Evolutionary conservation across 140 eudicot genomes (phyloP).

Genomic region (Artemisia princeps): DNA sequence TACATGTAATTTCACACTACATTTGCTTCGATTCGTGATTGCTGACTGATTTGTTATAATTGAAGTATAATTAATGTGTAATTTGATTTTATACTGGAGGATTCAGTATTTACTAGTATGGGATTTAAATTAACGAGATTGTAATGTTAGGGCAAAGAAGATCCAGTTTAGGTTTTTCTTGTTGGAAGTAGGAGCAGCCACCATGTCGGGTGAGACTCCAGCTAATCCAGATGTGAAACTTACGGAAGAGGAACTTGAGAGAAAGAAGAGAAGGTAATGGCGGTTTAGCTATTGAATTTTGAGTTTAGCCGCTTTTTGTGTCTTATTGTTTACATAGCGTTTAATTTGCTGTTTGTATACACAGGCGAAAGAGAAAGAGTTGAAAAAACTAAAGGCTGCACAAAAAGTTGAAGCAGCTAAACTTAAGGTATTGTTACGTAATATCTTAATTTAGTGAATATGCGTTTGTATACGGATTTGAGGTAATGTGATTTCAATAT

Average conservation of each 20-base stretch:
- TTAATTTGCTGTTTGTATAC: background rate
- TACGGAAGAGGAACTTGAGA: conserved; percentile 34
- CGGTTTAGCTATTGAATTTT: background rate
- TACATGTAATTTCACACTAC: no score
- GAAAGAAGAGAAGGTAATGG: conserved; percentile 40
- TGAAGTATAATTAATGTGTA: no score
- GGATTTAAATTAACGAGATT: no score
- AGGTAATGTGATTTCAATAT: background rate
- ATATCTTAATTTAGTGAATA: conserved; percentile 9
- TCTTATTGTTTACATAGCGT: background rate
- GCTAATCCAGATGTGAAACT: conserved; percentile 17
- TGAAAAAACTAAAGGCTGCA: conserved; percentile 85
- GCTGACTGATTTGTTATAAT: no score
- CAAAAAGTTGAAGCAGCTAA: conserved; percentile 92
- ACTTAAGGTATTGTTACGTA: conserved; percentile 39
- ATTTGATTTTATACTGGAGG: no score
- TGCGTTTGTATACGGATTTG: background rate
- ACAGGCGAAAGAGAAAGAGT: conserved; percentile 79
- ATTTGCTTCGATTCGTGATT: no score
- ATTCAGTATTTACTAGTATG: no score
- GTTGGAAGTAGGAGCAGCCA: conserved; percentile 1
- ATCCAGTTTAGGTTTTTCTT: conserved; percentile 1
- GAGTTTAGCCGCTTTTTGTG: background rate
- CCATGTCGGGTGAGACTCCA: conserved; percentile 14
- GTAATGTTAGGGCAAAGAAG: no score